These are phyloP conservation scores for Meyerozyma elateridarum DNA, from an alignment of 1,139 yeast genomes.

Conservation along the genomic window DNA sequence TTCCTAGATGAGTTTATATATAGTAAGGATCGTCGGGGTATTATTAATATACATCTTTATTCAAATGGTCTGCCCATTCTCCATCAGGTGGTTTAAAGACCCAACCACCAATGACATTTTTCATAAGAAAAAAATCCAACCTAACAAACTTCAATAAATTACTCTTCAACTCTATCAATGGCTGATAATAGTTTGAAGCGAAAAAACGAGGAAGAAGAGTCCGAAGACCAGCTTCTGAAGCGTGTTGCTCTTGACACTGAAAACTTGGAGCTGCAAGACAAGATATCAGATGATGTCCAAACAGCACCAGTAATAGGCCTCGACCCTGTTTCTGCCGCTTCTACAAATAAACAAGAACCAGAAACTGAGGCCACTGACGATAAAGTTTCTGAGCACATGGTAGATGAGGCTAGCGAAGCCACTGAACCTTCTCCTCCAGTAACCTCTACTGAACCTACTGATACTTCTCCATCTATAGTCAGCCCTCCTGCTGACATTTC, in stretches of 20 bases:
- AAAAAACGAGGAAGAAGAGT: conserved; percentile 57
- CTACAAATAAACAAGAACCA: conserved; percentile 17
- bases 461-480: no score
- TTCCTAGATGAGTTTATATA: no score
- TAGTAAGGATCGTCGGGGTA: no score
- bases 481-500: no score
- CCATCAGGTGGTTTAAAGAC: no score
- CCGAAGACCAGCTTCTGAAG: conserved; percentile 40
- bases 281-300: conserved; percentile 36
- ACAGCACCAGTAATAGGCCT: conserved; percentile 35
- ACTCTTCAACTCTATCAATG: conserved; percentile 1
- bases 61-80: no score
- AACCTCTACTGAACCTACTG: conserved; percentile 5
- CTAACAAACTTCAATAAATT: conserved; percentile 1
- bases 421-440: conserved; percentile 6
- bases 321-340: conserved; percentile 10
- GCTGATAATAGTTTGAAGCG: conserved; percentile 49
- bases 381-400: conserved; percentile 4
- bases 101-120: neutral
- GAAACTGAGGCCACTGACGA: conserved; percentile 6
- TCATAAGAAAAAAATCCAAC: no score
- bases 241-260: conserved; percentile 71
- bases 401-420: conserved; percentile 5
- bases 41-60: no score
- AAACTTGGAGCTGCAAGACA: conserved; percentile 27